A percentile compares a stretch with the other conserved stretches of the same genome.
These are phyloP conservation scores for Xylariomycetidae sp. DNA, from an alignment of 2,329 filamentous ascomycete genomes.

Conservation along the genomic window DNA sequence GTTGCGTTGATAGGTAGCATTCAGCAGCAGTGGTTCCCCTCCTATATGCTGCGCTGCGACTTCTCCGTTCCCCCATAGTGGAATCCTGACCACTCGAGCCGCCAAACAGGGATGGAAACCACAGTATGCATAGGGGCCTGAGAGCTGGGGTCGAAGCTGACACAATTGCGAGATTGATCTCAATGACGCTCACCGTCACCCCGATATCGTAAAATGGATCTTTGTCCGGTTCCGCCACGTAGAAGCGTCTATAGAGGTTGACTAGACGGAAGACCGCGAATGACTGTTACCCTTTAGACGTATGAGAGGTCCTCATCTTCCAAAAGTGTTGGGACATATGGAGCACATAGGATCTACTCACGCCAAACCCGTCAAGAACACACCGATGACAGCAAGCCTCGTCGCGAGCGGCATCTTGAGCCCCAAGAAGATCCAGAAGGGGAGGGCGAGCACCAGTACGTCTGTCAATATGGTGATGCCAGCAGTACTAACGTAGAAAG, in stretches of 20 bases:
- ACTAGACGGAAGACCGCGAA: conserved; percentile 26
- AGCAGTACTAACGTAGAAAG: conserved; percentile 29
- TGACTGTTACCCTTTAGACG: conserved; percentile 26
- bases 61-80: conserved; percentile 1
- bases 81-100: conserved; percentile 5
- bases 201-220: conserved; percentile 21
- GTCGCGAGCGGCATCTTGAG: conserved; percentile 31
- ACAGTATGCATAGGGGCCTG: conserved; percentile 30
- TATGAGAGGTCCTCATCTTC: not conserved
- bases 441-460: conserved; percentile 31
- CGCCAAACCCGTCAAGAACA: conserved; percentile 31
- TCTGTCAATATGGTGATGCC: conserved; percentile 34
- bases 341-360: conserved; percentile 25
- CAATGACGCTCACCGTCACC: conserved; percentile 29
- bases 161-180: conserved; percentile 35
- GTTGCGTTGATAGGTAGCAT: not conserved
- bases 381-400: conserved; percentile 31
- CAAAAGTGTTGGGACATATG: no score
- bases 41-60: not conserved
- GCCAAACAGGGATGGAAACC: conserved; percentile 20
- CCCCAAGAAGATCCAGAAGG: conserved; percentile 34
- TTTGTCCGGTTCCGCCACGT: conserved; percentile 12
- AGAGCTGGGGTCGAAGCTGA: conserved; percentile 35
- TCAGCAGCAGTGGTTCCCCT: conserved; percentile 1
- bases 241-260: conserved; percentile 7